Base-by-base conservation (phyloP, 2,329 filamentous ascomycete genomes). In the Aurifilum marmelostoma region DNA sequence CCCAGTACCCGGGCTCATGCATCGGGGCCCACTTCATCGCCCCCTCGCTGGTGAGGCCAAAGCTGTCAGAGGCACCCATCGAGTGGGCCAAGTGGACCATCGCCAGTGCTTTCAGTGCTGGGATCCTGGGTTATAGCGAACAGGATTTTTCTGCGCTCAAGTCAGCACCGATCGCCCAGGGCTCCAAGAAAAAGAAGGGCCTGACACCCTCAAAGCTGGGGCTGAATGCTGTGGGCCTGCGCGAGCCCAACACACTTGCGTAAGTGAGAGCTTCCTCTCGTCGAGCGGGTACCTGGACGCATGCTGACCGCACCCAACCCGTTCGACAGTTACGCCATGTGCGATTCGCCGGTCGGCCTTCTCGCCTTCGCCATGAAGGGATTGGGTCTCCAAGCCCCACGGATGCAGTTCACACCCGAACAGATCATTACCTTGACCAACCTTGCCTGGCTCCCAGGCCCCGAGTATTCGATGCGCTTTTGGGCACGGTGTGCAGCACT, bases 381-480 rank as follows among this genome's bases (percentile, higher is more conserved):
- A 2, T 76, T 88, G 65, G 79, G 81, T 21, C 76, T 80, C 1
- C 75, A 81, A 3, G 80, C 78, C 2, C 79, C 82, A 0, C 75
- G 72, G 6, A 78, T 80, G 67, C 78, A 80, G 21, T 80, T 87
- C 64, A 80, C 81, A 1, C 79, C 81, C 3, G 79, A 81, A 18
- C 87, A 91, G 67, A 80, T 91, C 32, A 81, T 92, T 69, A 87
- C 87, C 24, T 80, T 89, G 73, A 85, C 87, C 1, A 85, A 87
- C 75, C 78, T 91, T 37, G 85, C 88, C 29, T 92, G 89, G 90
- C 77, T 92, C 0, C 89, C 89, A 0, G 89, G 89, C 0, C 88
- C 88, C 0, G 89, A 91, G 74, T 84, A 84, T 1, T 84, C 83
- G 3, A 77, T 90, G 73, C 80, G 88, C 34, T 90, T 85, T 67